Conservation (phyloP, 2,329 filamentous ascomycete species). For the Chaetothyriales sp. region DNA sequence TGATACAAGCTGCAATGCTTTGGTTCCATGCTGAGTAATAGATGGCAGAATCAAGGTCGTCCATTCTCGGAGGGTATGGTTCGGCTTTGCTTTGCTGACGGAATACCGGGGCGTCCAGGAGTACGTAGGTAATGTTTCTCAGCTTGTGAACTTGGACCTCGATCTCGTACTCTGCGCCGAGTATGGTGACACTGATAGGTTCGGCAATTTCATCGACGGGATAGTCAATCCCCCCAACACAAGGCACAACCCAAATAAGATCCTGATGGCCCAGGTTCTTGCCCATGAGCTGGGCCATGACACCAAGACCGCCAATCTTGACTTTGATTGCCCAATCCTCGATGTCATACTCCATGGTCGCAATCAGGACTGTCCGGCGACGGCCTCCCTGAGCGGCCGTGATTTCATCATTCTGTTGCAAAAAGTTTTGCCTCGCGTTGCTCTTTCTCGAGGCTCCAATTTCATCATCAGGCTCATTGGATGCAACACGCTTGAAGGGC, state of each 20-base stretch:
- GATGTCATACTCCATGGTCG: conserved; percentile 60
- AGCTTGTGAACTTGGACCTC: conserved; percentile 50
- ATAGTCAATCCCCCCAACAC: conserved; percentile 51
- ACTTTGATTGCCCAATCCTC: conserved; percentile 58
- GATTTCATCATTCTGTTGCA: conserved; percentile 39
- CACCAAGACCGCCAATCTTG: conserved; percentile 57
- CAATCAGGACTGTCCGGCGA: conserved; percentile 49
- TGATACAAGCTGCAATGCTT: conserved; percentile 51
- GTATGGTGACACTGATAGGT: conserved; percentile 49
- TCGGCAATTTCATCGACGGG: conserved; percentile 45
- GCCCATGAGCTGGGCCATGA: conserved; percentile 58
- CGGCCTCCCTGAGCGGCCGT: conserved; percentile 31
- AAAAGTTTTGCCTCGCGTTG: conserved; percentile 8
- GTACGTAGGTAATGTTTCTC: conserved; percentile 54
- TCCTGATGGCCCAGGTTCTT: conserved; percentile 52
- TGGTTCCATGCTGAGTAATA: conserved; percentile 60
- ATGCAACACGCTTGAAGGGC: conserved; percentile 21
- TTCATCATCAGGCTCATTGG: conserved; percentile 8
- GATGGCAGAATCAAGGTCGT: conserved; percentile 53
- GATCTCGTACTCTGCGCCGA: conserved; percentile 48
- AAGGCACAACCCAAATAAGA: conserved; percentile 51
- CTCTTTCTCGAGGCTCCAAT: conserved; percentile 7
- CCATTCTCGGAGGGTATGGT: conserved; percentile 55
- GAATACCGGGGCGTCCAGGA: conserved; percentile 54
- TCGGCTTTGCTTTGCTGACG: conserved; percentile 49